Evolutionary conservation across 2,329 filamentous ascomycete species (phyloP), one percentile per base, ranked within the genome.

Genomic region (Colletotrichum lupini): DNA sequence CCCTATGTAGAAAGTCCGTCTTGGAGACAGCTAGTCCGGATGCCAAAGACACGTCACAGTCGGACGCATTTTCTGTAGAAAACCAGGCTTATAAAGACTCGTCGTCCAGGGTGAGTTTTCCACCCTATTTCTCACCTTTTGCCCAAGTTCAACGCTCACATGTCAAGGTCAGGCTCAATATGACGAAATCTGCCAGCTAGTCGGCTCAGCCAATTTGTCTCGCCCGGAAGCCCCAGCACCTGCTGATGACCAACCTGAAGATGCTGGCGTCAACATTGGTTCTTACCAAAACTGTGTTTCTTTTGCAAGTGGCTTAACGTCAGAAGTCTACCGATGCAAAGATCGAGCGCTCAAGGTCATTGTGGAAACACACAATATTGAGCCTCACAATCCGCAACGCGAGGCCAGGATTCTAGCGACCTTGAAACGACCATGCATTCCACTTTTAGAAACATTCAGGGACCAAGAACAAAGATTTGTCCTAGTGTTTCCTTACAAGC

Each of bases 401-500:
- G 97, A 99, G 84, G 92, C 92, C 65, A 91, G 92, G 75, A 92
- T 98, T 59, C 87, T 99, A 2, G 81, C 82, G 32, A 82, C 85
- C 12, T 86, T 94, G 19, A 86, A 85, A 30, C 87, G 87, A 55
- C 85, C 88, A 2, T 83, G 87, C 69, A 89, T 98, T 68, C 86
- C 90, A 0, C 86, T 99, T 4, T 81, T 95, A 5, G 91, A 94
- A 53, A 91, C 91, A 0, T 95, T 97, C 77, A 87, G 92, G 72
- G 90, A 95, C 73, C 90, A 91, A 58, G 85, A 91, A 64, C 91
- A 93, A 70, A 89, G 89, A 57, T 90, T 97, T 66, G 91, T 97
- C 26, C 87, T 98, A 7, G 93, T 93, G 1, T 97, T 98, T 75
- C 97, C 97, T 0, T 98, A 93, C 81, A 90, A 96, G 86, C 92